A percentile compares a stretch with the other conserved stretches of the same genome.
These are phyloP conservation scores for Angophora floribunda DNA, from an alignment of 345 rosid genomes.

Conservation along the genomic window DNA sequence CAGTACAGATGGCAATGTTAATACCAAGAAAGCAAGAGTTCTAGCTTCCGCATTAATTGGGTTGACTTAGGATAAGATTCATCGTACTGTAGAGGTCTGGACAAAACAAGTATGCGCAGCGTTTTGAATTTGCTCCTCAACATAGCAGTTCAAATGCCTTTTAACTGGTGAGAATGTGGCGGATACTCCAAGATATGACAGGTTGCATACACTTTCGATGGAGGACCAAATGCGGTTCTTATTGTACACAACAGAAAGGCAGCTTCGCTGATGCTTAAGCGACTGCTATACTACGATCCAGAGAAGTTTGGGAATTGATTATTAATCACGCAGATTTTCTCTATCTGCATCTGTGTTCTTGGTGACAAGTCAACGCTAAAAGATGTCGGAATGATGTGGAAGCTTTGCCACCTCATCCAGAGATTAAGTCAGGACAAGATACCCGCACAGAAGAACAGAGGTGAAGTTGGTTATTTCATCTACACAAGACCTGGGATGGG, in stretches of 20 bases:
- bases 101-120: not conserved
- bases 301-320: not conserved
- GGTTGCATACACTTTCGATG: constrained; percentile 94
- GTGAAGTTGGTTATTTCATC: constrained; percentile 82
- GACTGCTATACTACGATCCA: constrained; percentile 51
- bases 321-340: not conserved
- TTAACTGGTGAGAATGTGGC: not conserved
- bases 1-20: not conserved
- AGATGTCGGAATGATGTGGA: constrained; percentile 78
- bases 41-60: not conserved
- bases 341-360: constrained; percentile 51
- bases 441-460: constrained; percentile 40
- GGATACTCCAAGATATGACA: constrained; percentile 5
- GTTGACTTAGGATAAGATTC: not conserved
- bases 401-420: constrained; percentile 47
- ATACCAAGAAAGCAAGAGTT: not conserved
- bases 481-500: constrained; percentile 83
- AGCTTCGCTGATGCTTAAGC: constrained; percentile 63
- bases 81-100: not conserved
- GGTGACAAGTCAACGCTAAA: constrained; percentile 71
- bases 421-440: constrained; percentile 24
- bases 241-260: constrained; percentile 56
- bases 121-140: not conserved
- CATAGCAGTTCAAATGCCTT: not conserved
- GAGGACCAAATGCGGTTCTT: constrained; percentile 82